Evolutionary conservation across 2,329 filamentous ascomycete genomes (phyloP).

Genomic region (Bipolaris victoriae): DNA sequence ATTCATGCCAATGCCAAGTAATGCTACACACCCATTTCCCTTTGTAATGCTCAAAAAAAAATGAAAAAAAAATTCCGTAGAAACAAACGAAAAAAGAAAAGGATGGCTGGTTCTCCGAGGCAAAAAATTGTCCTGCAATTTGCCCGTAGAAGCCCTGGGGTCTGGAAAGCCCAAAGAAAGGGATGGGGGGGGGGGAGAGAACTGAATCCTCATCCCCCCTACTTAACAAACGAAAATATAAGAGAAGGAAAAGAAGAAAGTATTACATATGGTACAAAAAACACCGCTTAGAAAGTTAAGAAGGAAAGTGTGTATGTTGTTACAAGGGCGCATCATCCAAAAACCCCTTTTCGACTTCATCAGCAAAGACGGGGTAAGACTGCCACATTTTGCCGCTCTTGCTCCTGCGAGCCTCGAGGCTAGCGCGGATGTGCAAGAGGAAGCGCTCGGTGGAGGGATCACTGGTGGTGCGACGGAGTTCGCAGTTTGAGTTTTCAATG

Average conservation of each 20-base stretch:
- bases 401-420: slow-evolving; percentile 18
- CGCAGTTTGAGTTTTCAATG: neutral
- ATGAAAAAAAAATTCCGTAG: too few species aligned
- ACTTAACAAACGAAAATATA: too few species aligned
- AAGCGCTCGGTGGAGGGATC: slow-evolving; percentile 16
- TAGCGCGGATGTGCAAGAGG: slow-evolving; percentile 21
- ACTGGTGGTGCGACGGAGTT: slow-evolving; percentile 10
- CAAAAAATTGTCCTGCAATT: too few species aligned
- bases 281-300: neutral
- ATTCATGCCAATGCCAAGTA: too few species aligned
- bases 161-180: too few species aligned
- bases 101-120: too few species aligned
- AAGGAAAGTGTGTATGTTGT: neutral
- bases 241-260: neutral
- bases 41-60: too few species aligned
- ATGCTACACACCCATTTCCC: too few species aligned
- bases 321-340: slow-evolving; percentile 18
- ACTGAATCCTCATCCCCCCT: too few species aligned
- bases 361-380: slow-evolving; percentile 16
- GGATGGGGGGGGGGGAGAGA: too few species aligned
- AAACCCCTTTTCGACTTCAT: slow-evolving; percentile 21
- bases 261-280: neutral
- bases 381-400: slow-evolving; percentile 7
- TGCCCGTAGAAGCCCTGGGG: too few species aligned
- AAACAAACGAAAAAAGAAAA: too few species aligned